Evolutionary conservation across 306 rosid genomes (phyloP), one percentile per base, ranked within the genome.

Genomic region (Ammopiptanthus mongolicus): DNA sequence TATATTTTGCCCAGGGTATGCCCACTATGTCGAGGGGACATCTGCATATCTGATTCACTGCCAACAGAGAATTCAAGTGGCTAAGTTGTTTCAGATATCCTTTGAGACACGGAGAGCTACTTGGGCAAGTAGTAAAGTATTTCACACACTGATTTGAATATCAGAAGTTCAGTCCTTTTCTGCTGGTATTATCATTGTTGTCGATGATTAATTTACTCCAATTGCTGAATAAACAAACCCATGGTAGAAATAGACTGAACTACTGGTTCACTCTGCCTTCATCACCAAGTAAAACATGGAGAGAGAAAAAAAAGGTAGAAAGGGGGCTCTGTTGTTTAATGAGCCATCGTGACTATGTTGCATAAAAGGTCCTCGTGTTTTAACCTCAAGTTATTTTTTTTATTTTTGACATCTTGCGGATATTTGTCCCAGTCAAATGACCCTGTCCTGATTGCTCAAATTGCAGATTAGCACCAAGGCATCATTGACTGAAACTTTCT

Each of bases 11-110:
- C 73, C 97, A 96, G 99, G 98, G 99, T 96, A 60, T 96, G 99
- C 71, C 99, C 99, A 10, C 89, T 96, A 13, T 96, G 99, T 77
- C 86, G 99, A 22, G 87, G 97, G 29, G 99, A 96, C 83, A 76
- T 96, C 57, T 96, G 99, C 78, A 50, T 82, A 81, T 86, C 93
- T 6, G 91, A 85, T 80, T 66, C 86, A 1, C 50, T 77, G 19
- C 84, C 90, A 51, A 42, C 39, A 5, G 92, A 80, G 73, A 84
- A 82, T 84, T 86, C 77, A 84, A 77, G 59, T 74, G 80, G 70
- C 61, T 69, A 65, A 25, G 28, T 56, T 55, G 53, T 78, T 34
- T 75, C 59, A 60, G 25, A 39, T 81, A 63, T 37, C 28, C 33
- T 50, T 65, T 31, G 68, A 60, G 66, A 62, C 17, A 58, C 11